Evolutionary conservation across 2,329 filamentous ascomycete genomes (phyloP), one percentile per base, ranked within the genome.

Genomic region (Claviceps sorghi): DNA sequence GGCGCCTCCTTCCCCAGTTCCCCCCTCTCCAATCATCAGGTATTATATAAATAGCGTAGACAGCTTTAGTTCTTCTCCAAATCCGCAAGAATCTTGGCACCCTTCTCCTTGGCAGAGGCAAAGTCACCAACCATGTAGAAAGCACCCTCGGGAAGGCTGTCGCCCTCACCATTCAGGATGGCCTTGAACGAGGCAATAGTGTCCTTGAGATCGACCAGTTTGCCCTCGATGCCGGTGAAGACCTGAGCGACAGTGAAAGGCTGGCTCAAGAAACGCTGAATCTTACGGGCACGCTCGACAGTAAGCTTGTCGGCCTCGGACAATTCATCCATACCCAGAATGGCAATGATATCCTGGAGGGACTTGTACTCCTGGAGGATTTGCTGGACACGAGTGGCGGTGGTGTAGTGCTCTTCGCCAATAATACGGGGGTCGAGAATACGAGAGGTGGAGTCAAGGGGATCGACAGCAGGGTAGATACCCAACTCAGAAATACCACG

Each of bases 321-420:
- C 76, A 98, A 78, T 74, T 98, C 93, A 75, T 98, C 93, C 93
- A 98, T 97, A 85, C 91, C 91, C 72, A 97, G 77, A 89, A 98
- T 98, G 75, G 93, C 93, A 80, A 96, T 96, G 84, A 98, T 98
- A 80, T 98, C 93, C 80, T 98, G 93, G 63, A 98, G 88, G 60
- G 91, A 97, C 87, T 97, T 97, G 87, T 98, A 98, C 82, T 97
- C 93, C 79, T 98, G 93, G 71, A 98, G 85, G 76, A 96, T 97
- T 79, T 95, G 89, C 81, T 98, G 93, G 69, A 98, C 93, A 65
- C 84, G 84, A 72, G 86, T 87, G 72, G 93, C 93, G 66, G 83
- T 91, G 58, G 89, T 72, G 84, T 98, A 98, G 82, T 98, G 93
- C 58, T 98, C 93, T 69, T 97, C 80, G 72, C 93, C 93, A 67